Conservation (phyloP, 192 early-diverging fungal species). For the Allomyces macrogynus region DNA sequence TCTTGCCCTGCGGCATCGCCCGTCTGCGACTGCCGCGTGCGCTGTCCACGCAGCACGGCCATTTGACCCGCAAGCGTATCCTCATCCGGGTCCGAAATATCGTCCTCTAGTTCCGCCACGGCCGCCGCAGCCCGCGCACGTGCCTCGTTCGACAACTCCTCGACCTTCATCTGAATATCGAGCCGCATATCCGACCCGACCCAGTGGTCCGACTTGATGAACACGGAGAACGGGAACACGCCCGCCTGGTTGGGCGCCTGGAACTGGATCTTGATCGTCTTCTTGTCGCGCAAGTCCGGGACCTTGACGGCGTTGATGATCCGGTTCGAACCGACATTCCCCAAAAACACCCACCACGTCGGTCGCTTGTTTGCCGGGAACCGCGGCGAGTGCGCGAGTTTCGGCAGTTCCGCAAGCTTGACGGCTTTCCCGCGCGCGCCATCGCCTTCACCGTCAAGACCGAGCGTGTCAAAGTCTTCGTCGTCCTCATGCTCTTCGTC, state of each 20-base stretch:
- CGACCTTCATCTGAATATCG: conserved; percentile 44
- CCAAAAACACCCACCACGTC: conserved; percentile 82
- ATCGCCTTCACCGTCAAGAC: conserved; percentile 12
- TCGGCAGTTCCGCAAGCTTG: neutral
- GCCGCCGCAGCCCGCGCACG: conserved; percentile 48
- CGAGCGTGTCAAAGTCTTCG: conserved; percentile 11
- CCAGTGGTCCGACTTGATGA: conserved; percentile 75
- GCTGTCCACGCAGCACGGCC: conserved; percentile 66
- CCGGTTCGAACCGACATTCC: conserved; percentile 60
- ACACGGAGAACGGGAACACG: conserved; percentile 55
- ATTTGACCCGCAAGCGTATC: conserved; percentile 91
- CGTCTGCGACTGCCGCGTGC: neutral
- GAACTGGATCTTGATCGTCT: conserved; percentile 67
- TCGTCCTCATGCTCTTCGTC: conserved; percentile 23
- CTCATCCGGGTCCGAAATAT: conserved; percentile 91
- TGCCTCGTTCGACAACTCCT: conserved; percentile 23
- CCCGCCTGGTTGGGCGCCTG: conserved; percentile 77
- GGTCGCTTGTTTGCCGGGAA: conserved; percentile 49
- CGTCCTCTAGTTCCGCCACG: conserved; percentile 65
- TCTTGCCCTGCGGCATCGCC: neutral
- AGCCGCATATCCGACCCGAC: conserved; percentile 60
- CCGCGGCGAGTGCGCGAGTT: conserved; percentile 18
- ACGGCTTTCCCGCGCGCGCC: conserved; percentile 4
- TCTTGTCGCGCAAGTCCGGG: conserved; percentile 41
- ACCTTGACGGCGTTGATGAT: conserved; percentile 63